Evolutionary conservation across 2,329 filamentous ascomycete species (phyloP), one percentile per base, ranked within the genome.

Genomic region (Penicillium concentricum): DNA sequence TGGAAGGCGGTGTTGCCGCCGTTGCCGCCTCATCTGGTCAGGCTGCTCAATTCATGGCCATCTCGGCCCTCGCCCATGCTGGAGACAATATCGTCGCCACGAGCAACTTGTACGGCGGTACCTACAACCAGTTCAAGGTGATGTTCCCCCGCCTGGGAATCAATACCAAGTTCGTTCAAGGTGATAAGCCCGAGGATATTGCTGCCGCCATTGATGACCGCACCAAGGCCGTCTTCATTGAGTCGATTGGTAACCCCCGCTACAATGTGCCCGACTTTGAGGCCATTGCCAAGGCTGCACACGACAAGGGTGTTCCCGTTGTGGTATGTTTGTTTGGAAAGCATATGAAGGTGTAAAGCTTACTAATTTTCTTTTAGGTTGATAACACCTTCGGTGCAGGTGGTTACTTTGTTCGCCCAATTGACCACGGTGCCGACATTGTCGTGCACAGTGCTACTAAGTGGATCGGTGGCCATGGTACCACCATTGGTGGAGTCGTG

Each of bases 41-140:
- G 76, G 85, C 90, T 3, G 93, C 93, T 2, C 92, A 97, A 72
- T 96, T 97, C 80, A 92, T 97, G 81, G 82, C 91, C 54, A 87
- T 97, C 68, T 82, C 86, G 24, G 87, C 92, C 7, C 86, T 97
- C n/a, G 91, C 91, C 5, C 86, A 91, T 59, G 84, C 87, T 0
- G 93, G 93, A 46, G 92, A 97, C 81, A 97, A 97, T 80, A 96
- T 97, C 66, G 84, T 97, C 50, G 88, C 91, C 13, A 96, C 93
- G 7, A 87, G 88, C 49, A 96, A 95, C 77, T 81, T 97, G 56
- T 96, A 97, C 77, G 92, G 92, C 63, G 92, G 92, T 73, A 97
- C 93, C 16, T 97, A 96, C 81, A 97, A 97, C 79, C 93, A 97
- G 80, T 86, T 97, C 79, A 97, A 97, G 79, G 92, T 97, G 44